Evolutionary conservation across 768 basidiomycete species (phyloP).

Genomic region (Mycena haematopus): DNA sequence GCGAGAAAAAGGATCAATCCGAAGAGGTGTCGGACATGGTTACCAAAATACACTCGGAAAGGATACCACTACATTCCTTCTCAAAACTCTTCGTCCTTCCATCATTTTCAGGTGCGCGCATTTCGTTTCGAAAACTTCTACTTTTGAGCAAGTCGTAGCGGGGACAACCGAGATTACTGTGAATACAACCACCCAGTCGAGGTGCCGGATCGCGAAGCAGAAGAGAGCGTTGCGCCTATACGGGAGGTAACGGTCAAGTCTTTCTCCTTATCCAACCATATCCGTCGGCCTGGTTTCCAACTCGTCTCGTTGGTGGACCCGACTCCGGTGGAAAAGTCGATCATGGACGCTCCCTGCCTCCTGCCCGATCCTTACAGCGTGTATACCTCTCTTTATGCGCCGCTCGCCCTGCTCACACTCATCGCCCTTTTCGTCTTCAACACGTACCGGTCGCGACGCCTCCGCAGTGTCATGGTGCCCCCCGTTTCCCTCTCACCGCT

Average conservation of each 20-base stretch:
- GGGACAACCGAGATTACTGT: slow-evolving; percentile 93
- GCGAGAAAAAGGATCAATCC: slow-evolving; percentile 75
- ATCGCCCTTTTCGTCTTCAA: slow-evolving; percentile 54
- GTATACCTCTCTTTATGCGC: slow-evolving; percentile 68
- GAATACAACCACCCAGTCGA: slow-evolving; percentile 64
- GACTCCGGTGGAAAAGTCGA: slow-evolving; percentile 43
- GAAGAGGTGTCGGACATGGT: slow-evolving; percentile 77
- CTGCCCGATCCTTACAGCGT: slow-evolving; percentile 77
- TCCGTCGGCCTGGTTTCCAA: slow-evolving; percentile 83
- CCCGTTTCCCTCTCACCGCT: slow-evolving; percentile 40
- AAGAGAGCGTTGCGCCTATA: slow-evolving; percentile 38
- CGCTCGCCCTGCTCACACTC: slow-evolving; percentile 62
- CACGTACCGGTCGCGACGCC: slow-evolving; percentile 37
- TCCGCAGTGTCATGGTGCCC: slow-evolving; percentile 34
- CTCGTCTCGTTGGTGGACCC: slow-evolving; percentile 69
- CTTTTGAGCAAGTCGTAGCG: slow-evolving; percentile 50
- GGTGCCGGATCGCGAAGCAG: slow-evolving; percentile 31
- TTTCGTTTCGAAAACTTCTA: not conserved
- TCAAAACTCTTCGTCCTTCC: slow-evolving; percentile 69
- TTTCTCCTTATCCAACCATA: slow-evolving; percentile 77
- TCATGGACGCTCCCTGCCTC: slow-evolving; percentile 73
- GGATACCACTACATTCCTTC: slow-evolving; percentile 75
- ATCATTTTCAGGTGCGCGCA: slow-evolving; percentile 71
- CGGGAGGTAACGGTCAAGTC: slow-evolving; percentile 90
- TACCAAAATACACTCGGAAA: slow-evolving; percentile 86